Conservation (phyloP, 2,329 filamentous ascomycete species). For the Exophiala sp. region DNA sequence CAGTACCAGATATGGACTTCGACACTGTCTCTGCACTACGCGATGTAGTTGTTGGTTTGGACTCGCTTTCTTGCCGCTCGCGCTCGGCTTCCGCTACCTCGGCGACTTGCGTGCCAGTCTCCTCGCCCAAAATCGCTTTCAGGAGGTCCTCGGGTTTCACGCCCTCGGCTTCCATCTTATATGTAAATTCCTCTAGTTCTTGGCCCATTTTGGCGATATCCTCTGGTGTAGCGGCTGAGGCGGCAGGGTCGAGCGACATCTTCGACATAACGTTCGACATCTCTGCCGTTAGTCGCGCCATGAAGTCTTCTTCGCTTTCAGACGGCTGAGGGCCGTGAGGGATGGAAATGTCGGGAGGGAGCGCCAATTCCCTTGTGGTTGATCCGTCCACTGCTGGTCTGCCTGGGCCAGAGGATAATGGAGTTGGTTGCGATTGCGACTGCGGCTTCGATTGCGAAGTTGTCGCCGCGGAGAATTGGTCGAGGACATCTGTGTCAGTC, state of each 20-base stretch:
- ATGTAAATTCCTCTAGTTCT: conserved; percentile 32
- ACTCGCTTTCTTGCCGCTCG: conserved; percentile 24
- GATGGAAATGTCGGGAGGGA: conserved; percentile 27
- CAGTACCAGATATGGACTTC: conserved; percentile 16
- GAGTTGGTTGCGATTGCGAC: conserved; percentile 29
- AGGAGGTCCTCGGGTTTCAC: conserved; percentile 31
- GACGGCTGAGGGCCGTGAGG: conserved; percentile 30
- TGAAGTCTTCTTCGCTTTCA: conserved; percentile 29
- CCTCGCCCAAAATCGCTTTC: conserved; percentile 32
- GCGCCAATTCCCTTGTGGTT: conserved; percentile 22
- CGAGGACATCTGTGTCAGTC: conserved; percentile 66
- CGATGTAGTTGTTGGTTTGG: conserved; percentile 28
- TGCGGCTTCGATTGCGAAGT: conserved; percentile 32
- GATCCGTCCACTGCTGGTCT: conserved; percentile 14
- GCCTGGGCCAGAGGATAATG: conserved; percentile 37
- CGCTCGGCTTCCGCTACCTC: conserved; percentile 20
- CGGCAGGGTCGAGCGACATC: conserved; percentile 20
- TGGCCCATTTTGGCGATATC: conserved; percentile 27
- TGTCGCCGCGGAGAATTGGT: conserved; percentile 66
- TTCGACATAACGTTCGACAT: conserved; percentile 28
- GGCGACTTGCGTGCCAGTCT: conserved; percentile 19
- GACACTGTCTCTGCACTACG: conserved; percentile 23
- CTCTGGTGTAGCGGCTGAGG: conserved; percentile 22
- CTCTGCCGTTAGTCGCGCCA: conserved; percentile 27
- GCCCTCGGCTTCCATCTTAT: conserved; percentile 32